Base-by-base conservation (phyloP, 257 asterid genomes). In the Nicotiana attenuata region DNA sequence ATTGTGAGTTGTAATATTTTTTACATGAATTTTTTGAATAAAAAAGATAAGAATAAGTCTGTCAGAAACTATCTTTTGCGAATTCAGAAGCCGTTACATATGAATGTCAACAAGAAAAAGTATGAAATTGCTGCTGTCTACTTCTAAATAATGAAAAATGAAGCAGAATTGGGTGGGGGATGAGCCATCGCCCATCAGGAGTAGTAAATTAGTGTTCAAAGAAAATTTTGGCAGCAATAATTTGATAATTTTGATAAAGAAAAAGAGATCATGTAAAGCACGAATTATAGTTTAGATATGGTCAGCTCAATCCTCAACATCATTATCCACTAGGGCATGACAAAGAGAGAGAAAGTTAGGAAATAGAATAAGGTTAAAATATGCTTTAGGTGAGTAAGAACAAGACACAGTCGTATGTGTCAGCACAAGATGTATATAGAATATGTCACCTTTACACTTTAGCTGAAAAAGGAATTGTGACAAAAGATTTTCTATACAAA, bases 311-410 rank as follows among this genome's bases (percentile, higher is more conserved):
- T 89, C 95, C 80, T 38, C 19, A n/a, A 64, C 80, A 85, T 84
- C 92, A 64, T 84, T 83, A 88, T 92, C 92, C 90, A 59, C 68
- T 56, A 33, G 80, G 59, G 68, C 61, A 78, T 88, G 92, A 89
- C 89, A 78, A 80, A 64, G 81, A 76, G 77, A 84, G 83, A 80
- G 77, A 83, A 65, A 9, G 14, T 79, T 60, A 50, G 14, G 33
- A 78, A 41, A 67, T 53, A 59, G 85, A 87, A 84, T 66, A 78
- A n/a, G 75, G 65, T 78, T 41, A 78, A 83, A 77, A 55, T 65
- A 87, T 81, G 86, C 87, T 29, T 47, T 82, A 82, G 81, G 83
- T 81, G 82, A 69, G 84, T 84, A 84, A 64, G 71, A 73, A 90
- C 81, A 80, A 47, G 85, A 76, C 90, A 87, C 17, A n/a, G 88